Evolutionary conservation across 2,329 filamentous ascomycete genomes (phyloP), one percentile per base, ranked within the genome.

Genomic region (Phialophora verrucosa): DNA sequence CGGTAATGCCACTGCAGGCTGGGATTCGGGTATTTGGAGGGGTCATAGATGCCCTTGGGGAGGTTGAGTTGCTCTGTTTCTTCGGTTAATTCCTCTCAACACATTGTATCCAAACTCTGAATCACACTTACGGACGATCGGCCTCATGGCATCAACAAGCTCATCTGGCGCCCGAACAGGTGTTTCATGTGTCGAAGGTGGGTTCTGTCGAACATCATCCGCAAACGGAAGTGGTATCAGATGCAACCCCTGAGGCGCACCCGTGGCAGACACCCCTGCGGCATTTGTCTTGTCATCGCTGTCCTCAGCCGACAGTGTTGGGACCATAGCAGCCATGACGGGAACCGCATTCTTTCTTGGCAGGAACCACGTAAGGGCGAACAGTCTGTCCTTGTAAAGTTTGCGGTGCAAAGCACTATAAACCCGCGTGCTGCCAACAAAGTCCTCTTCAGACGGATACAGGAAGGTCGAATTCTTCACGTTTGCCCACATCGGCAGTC

Each of bases 1-100:
- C 88, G 90, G 82, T 98, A 99, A 80, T 98, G 95, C 93, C 94
- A 99, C 79, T 99, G 95, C 27, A 99, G 83, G 8, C 91, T 86
- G 75, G 93, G 93, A 69, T 99, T 99, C 0, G 95, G 92, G 74
- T 97, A 98, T 74, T 90, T 95, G 1, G 83, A 82, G 0, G 94
- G 93, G 71, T 96, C 90, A 75, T 96, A 99, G 35, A 86, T 83
- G 5, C 86, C 93, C 74, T 91, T 93, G 0, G 95, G 95, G 7
- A 99, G 86, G 75, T 97, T 92, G 0, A 97, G 82, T 71, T 96
- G 92, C 75, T 95, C 71, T 71, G 29, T 31, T 32, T 38, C 35
- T 31, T 17, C n/a, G 11, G 38, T 67, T 17, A 66, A 60, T 17
- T 62, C 29, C 53, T 31, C 14, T 20, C 51, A 10, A 49, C 3